Evolutionary conservation across 306 rosid species (phyloP), one percentile per base, ranked within the genome.

Genomic region (Prosopis cineraria): DNA sequence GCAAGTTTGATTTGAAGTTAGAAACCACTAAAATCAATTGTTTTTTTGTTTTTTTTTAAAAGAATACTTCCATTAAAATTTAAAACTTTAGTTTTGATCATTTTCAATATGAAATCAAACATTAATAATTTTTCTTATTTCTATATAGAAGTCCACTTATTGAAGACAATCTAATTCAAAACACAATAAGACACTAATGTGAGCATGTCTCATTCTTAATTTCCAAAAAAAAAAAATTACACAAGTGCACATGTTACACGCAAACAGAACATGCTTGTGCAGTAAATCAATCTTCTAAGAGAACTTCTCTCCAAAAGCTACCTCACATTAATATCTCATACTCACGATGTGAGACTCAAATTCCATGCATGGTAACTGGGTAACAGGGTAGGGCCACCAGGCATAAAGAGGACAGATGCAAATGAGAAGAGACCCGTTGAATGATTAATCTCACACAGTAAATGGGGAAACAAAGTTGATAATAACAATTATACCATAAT

Each of bases 381-480:
- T 65, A 41, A 52, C 20, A 75, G 14, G 58, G 36, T 19, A 19
- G 6, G 25, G 25, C 59, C 19, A 13, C n/a, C 37, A 77, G 52
- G 77, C 40, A 80, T 47, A 3, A 5, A 66, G 68, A 36, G 13
- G 64, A 27, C 73, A 41, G 17, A 52, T 10, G 30, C 17, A 2
- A 62, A 56, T 56, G 55, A 56, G 2, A 50, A 12, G 45, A 48
- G 19, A 73, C 9, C 60, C 60, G 37, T 30, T 10, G 34, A 74
- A 36, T 69, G 37, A 22, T 10, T 50, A 74, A 29, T 52, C 43
- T 55, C 22, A 60, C 40, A n/a, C 33, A 52, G 59, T 56, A 40
- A 78, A 74, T 68, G 52, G 40, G 55, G 40, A 19, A 34, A 73
- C 59, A 47, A 25, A 55, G 74, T 53, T 69, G 64, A 70, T 36